These are phyloP conservation scores for Pseudocohnilembus persalinus DNA, from an alignment of 169 alveolate species.

Conservation along the genomic window DNA sequence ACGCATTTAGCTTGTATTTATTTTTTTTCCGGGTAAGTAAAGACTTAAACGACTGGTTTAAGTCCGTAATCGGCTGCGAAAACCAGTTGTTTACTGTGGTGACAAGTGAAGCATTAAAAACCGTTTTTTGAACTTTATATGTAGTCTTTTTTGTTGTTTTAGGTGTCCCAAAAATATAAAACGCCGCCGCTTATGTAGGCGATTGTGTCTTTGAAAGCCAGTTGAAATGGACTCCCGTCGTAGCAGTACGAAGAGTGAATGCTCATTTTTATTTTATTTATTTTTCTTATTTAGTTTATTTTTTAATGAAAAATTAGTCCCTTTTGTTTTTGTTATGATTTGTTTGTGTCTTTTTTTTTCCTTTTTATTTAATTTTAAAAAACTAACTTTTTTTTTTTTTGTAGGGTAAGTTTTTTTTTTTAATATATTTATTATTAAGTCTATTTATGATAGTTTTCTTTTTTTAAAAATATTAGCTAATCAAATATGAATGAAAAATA, in stretches of 20 bases:
- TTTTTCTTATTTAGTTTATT: not conserved
- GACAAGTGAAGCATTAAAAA: constrained; percentile 52
- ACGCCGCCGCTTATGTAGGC: constrained; percentile 59
- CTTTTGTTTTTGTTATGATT: not conserved
- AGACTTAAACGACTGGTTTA: constrained; percentile 65
- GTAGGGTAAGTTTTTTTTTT: no score
- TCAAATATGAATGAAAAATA: no score
- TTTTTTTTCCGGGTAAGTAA: constrained; percentile 55
- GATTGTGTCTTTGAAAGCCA: constrained; percentile 53
- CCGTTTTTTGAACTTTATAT: constrained; percentile 63
- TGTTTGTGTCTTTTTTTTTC: not conserved
- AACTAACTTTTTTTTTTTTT: no score
- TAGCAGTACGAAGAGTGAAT: constrained; percentile 6
- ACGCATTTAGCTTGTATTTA: constrained; percentile 14
- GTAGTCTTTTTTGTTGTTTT: constrained; percentile 59
- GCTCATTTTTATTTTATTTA: not conserved
- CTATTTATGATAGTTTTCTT: no score
- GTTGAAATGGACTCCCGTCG: constrained; percentile 41
- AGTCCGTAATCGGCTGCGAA: constrained; percentile 77
- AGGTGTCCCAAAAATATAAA: constrained; percentile 58
- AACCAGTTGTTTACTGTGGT: constrained; percentile 49
- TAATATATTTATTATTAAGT: no score
- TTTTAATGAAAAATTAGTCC: no score
- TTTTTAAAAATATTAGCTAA: no score
- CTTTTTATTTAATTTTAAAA: no score